Percentiles rank a stretch among this genome's conserved stretches.
Conservation (phyloP, 768 basidiomycete species). For the Phallus indusiatus region DNA sequence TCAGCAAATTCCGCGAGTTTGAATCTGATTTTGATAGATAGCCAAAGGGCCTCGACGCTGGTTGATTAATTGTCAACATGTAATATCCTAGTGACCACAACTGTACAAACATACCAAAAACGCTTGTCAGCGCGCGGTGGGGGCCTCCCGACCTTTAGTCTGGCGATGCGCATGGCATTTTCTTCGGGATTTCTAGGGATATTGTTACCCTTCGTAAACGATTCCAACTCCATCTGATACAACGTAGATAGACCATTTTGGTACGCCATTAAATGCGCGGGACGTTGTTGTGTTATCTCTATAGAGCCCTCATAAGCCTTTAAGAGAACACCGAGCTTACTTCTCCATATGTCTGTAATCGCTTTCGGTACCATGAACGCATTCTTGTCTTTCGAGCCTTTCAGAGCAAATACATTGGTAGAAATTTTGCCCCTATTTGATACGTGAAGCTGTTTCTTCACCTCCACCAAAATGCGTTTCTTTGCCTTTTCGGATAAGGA, state of each 20-base stretch:
- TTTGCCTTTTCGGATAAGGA: not conserved
- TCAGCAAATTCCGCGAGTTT: conserved; percentile 36
- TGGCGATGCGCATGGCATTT: conserved; percentile 43
- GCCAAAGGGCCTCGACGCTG: conserved; percentile 48
- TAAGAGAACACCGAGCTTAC: conserved; percentile 26
- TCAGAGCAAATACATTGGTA: not conserved
- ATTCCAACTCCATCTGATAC: conserved; percentile 37
- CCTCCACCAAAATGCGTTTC: no score
- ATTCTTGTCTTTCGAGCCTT: not conserved
- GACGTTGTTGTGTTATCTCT: conserved; percentile 36
- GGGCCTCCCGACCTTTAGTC: conserved; percentile 43
- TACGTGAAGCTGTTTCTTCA: no score
- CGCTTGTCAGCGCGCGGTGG: conserved; percentile 35
- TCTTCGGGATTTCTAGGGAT: conserved; percentile 34
- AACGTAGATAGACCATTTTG: conserved; percentile 48
- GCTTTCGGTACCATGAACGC: conserved; percentile 22
- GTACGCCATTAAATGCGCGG: conserved; percentile 51
- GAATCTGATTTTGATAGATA: conserved; percentile 44
- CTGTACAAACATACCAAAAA: no score
- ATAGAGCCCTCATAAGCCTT: conserved; percentile 31
- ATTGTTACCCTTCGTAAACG: conserved; percentile 19
- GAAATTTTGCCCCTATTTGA: no score
- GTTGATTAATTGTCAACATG: no score
- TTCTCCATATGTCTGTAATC: conserved; percentile 31
- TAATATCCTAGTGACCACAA: no score